Base-by-base conservation (phyloP, 306 rosid genomes). In the Quercus ilex region DNA sequence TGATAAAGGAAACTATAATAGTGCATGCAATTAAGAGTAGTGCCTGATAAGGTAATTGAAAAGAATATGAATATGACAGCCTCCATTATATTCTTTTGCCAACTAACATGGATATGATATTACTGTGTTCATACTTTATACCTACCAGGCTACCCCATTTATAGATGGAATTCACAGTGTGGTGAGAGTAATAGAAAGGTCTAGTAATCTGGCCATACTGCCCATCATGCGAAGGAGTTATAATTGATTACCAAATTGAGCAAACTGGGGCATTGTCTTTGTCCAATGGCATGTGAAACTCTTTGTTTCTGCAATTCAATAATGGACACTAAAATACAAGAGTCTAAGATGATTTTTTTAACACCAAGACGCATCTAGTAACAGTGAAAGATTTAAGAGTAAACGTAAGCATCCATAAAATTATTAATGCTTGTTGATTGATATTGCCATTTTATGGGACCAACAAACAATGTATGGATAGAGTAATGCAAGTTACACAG, bases 381-480 rank as follows among this genome's bases (percentile, higher is more conserved):
- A 12, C 53, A 49, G 53, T 49, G 53, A 49, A 49, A 49, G 53
- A 49, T 49, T 12, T 49, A 49, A 49, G 53, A 49, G 53, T 12
- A 49, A 12, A 49, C 53, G 13, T 49, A 49, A 10, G 53, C 53
- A 49, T 49, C 15, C 53, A 49, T 12, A 49, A 69, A 58, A 77
- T 76, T 19, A 69, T 77, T 18, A 67, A 51, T 23, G 59, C 76
- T 28, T 72, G 82, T 12, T 73, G 70, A 80, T 80, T 1, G 23
- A 73, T 56, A 76, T 72, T 86, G 79, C 69, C 78, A 55, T 76
- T 30, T 9, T 9, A 57, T 11, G 79, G 80, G 79, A 76, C 90
- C 84, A 79, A 58, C 72, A 73, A 71, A 81, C 79, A 82, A 35
- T 46, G 5, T 17, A 62, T 69, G 82, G 70, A 78, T 38, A 75